Evolutionary conservation across 164 flowering plant genomes (phyloP).

Genomic region (Berberis vulgaris): DNA sequence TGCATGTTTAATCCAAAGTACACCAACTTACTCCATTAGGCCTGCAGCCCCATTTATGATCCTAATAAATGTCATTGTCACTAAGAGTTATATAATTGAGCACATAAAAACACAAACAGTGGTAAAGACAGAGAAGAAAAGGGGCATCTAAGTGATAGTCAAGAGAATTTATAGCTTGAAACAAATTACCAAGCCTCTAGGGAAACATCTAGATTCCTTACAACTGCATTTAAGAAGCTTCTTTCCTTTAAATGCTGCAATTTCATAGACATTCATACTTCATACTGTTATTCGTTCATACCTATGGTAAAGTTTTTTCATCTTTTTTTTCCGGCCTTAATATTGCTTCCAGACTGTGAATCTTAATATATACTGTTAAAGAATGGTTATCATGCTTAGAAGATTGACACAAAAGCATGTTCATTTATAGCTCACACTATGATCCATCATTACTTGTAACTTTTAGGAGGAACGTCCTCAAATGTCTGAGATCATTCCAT

Average conservation of each 20-base stretch:
- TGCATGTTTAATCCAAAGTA: background rate
- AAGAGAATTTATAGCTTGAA: background rate
- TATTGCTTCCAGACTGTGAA: background rate
- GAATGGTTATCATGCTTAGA: background rate
- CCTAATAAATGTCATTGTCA: background rate
- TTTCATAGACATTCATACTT: too few relatives aligned
- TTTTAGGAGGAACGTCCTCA: conserved; percentile 38
- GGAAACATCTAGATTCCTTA: too few relatives aligned
- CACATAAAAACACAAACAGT: background rate
- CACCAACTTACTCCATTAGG: background rate
- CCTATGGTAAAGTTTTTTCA: too few relatives aligned
- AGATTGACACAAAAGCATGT: background rate
- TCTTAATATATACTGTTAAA: background rate
- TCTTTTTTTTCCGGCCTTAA: too few relatives aligned
- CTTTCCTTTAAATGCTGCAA: too few relatives aligned
- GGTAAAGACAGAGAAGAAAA: background rate
- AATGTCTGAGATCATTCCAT: conserved; percentile 21
- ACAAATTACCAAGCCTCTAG: too few relatives aligned
- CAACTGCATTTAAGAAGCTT: too few relatives aligned
- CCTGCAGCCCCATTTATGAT: background rate
- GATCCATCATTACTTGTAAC: background rate
- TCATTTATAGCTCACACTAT: conserved; percentile 1
- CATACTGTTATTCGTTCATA: background rate
- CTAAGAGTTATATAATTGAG: background rate
- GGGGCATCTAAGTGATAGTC: background rate